Conservation (phyloP, 768 basidiomycete species). For the Strobilomyces dryophilus region DNA sequence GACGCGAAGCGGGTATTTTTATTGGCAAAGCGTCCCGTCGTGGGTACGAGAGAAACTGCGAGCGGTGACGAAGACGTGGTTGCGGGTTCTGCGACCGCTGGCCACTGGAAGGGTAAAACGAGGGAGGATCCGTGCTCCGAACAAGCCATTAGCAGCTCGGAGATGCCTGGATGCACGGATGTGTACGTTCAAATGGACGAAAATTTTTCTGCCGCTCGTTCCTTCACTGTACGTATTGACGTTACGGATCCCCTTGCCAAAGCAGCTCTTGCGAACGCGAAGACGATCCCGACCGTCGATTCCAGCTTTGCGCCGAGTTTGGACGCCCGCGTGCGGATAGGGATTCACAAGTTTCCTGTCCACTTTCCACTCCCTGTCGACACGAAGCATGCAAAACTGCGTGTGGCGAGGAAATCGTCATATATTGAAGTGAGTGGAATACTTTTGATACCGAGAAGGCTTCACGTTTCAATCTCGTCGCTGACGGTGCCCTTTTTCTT, state of each 20-base stretch:
- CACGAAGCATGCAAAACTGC: conserved; percentile 33
- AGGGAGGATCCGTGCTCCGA: neutral
- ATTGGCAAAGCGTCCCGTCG: conserved; percentile 13
- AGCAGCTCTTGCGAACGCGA: conserved; percentile 5
- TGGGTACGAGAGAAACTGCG: neutral
- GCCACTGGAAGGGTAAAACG: conserved; percentile 4
- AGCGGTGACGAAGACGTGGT: neutral
- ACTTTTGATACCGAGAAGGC: neutral
- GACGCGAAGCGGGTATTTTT: conserved; percentile 17
- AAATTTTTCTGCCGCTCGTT: neutral
- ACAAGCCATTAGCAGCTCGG: neutral
- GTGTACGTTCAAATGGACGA: conserved; percentile 15
- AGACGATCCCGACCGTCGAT: conserved; percentile 6
- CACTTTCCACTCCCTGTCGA: conserved; percentile 44
- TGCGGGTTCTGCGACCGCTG: neutral
- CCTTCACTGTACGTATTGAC: conserved; percentile 17
- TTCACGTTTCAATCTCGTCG: neutral
- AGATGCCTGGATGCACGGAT: neutral
- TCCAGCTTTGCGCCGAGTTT: neutral
- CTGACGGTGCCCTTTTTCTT: neutral
- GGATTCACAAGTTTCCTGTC: conserved; percentile 20
- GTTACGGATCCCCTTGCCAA: conserved; percentile 18
- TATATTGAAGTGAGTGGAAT: conserved; percentile 37
- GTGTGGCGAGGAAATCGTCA: conserved; percentile 48
- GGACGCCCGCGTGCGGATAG: conserved; percentile 11